phyloP scores from a whole-genome alignment of 2,329 filamentous ascomycete species.

The Phyllosticta citriasiana region DNA sequence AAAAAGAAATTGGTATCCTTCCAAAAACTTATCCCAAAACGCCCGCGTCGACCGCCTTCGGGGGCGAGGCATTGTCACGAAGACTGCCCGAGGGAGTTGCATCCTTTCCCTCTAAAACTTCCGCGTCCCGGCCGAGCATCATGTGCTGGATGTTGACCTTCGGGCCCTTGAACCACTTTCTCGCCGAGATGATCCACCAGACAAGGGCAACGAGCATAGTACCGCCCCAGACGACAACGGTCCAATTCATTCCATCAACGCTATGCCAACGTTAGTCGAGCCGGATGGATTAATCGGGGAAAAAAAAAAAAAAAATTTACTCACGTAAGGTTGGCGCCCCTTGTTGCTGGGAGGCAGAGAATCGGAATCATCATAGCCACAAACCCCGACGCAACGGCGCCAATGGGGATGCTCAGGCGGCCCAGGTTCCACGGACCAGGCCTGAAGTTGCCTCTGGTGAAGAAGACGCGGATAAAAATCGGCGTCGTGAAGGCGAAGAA shows the following conservation, averaged over 20 bases:
- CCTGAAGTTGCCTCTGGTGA: slow-evolving; percentile 54
- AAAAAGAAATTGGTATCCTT: neutral
- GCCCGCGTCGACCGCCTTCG: slow-evolving; percentile 6
- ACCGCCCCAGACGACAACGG: slow-evolving; percentile 54
- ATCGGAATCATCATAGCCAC: slow-evolving; percentile 59
- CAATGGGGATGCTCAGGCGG: slow-evolving; percentile 46
- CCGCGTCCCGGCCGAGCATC: slow-evolving; percentile 33
- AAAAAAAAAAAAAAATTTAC: neutral
- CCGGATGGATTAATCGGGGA: neutral
- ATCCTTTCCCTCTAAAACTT: slow-evolving; percentile 28
- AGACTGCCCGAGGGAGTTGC: slow-evolving; percentile 4
- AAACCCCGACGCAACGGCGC: slow-evolving; percentile 47
- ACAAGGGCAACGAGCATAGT: slow-evolving; percentile 49
- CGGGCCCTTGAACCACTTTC: slow-evolving; percentile 61
- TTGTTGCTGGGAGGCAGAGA: slow-evolving; percentile 52
- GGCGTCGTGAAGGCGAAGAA: slow-evolving; percentile 53
- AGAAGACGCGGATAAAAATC: slow-evolving; percentile 48
- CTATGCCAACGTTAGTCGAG: slow-evolving; percentile 15
- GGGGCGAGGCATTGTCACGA: neutral
- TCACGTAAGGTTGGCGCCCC: slow-evolving; percentile 44
- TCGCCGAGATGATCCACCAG: slow-evolving; percentile 55
- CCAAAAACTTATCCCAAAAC: neutral
- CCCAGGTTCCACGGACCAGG: slow-evolving; percentile 61
- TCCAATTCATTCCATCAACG: slow-evolving; percentile 55
- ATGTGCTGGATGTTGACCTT: slow-evolving; percentile 56